phyloP scores from a whole-genome alignment of 345 rosid species.

The Hibiscus tridactylites region DNA sequence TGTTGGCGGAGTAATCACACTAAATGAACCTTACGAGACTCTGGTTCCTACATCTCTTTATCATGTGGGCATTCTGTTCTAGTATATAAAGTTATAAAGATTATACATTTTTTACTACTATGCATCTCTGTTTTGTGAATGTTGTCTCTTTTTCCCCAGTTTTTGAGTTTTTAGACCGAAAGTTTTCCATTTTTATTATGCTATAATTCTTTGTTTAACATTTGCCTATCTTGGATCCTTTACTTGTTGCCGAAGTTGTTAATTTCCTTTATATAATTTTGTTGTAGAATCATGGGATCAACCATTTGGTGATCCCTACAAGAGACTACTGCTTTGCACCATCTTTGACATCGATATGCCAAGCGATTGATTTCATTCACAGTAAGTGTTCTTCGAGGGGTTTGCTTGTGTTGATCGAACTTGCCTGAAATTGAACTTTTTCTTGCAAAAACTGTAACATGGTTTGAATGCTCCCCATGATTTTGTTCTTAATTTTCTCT shows the following conservation, averaged over 20 bases:
- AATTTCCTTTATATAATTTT: conserved; percentile 8
- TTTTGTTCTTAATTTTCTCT: background rate
- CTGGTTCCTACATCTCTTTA: conserved; percentile 75
- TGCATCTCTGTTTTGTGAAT: background rate
- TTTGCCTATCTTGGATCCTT: background rate
- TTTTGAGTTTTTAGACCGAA: background rate
- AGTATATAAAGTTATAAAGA: too few relatives aligned
- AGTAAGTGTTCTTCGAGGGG: conserved; percentile 29
- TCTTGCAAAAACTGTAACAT: background rate
- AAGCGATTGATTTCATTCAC: conserved; percentile 79
- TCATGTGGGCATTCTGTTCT: conserved; percentile 26
- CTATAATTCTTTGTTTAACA: background rate
- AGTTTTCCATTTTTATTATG: background rate
- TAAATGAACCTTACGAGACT: conserved; percentile 80
- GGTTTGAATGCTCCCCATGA: background rate
- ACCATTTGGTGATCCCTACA: conserved; percentile 93
- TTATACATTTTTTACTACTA: too few relatives aligned
- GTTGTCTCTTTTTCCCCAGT: background rate
- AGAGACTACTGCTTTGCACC: conserved; percentile 99
- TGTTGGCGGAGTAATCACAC: conserved; percentile 66
- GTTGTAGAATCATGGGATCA: conserved; percentile 59
- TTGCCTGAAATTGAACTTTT: background rate
- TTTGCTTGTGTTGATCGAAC: background rate
- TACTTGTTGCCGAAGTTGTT: background rate
- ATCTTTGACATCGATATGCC: conserved; percentile 62